Percentiles rank a stretch among this genome's conserved stretches.
Conservation (phyloP, 2,329 filamentous ascomycete genomes). For the Ophiostoma piceae region DNA sequence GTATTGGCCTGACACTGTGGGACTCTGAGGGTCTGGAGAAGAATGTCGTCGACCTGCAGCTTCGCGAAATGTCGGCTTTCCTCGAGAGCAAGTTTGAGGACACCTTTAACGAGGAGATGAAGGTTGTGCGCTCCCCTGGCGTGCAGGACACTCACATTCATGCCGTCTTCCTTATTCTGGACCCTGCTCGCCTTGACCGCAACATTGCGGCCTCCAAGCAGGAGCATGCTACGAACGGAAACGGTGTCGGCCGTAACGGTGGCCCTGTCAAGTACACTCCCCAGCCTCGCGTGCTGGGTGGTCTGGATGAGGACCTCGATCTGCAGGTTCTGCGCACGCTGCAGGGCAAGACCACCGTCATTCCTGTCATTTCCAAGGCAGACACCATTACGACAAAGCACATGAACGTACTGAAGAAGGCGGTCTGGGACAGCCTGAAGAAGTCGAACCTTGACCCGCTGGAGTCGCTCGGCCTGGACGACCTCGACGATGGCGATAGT, state of each 20-base stretch:
- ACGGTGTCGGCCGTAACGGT: slow-evolving; percentile 43
- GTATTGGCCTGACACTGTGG: slow-evolving; percentile 90
- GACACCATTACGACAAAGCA: slow-evolving; percentile 94
- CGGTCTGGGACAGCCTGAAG: slow-evolving; percentile 83
- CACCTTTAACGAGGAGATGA: slow-evolving; percentile 95
- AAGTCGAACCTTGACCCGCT: slow-evolving; percentile 81
- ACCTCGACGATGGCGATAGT: slow-evolving; percentile 51
- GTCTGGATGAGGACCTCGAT: slow-evolving; percentile 82
- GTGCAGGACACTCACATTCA: slow-evolving; percentile 96
- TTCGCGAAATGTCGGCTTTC: slow-evolving; percentile 86
- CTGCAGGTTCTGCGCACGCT: slow-evolving; percentile 82
- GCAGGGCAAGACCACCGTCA: slow-evolving; percentile 88
- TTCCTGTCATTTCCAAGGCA: slow-evolving; percentile 92
- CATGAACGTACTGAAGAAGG: slow-evolving; percentile 86
- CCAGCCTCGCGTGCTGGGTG: slow-evolving; percentile 51
- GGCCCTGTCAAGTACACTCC: slow-evolving; percentile 46
- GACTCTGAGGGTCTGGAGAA: slow-evolving; percentile 94
- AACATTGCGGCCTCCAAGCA: slow-evolving; percentile 67
- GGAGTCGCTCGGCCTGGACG: slow-evolving; percentile 76
- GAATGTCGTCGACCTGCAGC: slow-evolving; percentile 87
- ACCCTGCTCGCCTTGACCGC: slow-evolving; percentile 77
- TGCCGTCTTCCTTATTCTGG: slow-evolving; percentile 85
- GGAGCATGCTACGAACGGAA: slow-evolving; percentile 26
- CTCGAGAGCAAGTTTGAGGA: slow-evolving; percentile 98
- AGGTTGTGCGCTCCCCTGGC: slow-evolving; percentile 87